Evolutionary conservation across 768 basidiomycete genomes (phyloP), one percentile per base, ranked within the genome.

Genomic region (Russula lepida): DNA sequence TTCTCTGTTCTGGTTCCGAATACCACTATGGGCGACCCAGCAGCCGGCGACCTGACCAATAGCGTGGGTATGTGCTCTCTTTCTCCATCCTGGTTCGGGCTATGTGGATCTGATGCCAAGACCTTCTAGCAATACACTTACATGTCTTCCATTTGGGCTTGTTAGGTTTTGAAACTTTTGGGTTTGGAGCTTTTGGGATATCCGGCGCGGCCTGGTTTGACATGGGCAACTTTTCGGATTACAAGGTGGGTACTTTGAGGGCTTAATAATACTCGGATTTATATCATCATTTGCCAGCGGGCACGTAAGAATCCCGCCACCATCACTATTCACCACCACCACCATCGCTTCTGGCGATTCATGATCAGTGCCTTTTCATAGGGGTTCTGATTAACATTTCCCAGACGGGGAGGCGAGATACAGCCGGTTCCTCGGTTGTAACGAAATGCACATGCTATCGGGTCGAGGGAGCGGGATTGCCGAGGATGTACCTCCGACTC

Each of bases 1-100:
- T 39, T 41, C 37, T 32, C 59, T 48, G 12, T 54, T 60, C 59
- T n/a, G 52, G 12, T 54, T 60, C 59, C 27, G 52, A 43, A 25
- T 37, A 54, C 44, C 47, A n/a, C 33, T 47, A 23, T 48, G 46
- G 21, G 30, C 46, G 21, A 53, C 37, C 44, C 28, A 44, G 43
- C 48, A 43, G 54, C 53, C n/a, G 15, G 54, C 25, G 37, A 54
- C 39, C 28, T 43, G 23, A 23, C 44, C 35, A 19, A 60, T 25
- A 11, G 23, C 32, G 33, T 54, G 35, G 44, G 44, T 54, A 37
- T n/a, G 7, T 39, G 3, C 32, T 13, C 11, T 32, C 13, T 30
- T 17, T 1, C 33, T 27, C 25, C 19, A 4, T 25, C 7, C 32
- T 1, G 17, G 8, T 19, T 19, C 32, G 1, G 17, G 8, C 13